phyloP scores from a whole-genome alignment of 441 rosid species.

The Populus hybrid region DNA sequence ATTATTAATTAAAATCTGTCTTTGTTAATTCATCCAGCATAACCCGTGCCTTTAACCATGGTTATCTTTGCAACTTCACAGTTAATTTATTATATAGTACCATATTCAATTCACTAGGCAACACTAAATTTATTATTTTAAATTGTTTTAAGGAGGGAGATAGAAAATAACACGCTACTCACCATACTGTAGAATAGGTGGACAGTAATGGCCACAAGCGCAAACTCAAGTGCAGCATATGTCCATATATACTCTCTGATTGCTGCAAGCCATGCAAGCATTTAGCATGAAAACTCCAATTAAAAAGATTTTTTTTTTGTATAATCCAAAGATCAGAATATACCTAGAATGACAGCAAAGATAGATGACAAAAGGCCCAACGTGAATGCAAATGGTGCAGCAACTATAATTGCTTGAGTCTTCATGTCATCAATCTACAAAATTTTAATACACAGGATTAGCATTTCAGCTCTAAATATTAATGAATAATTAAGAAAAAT shows the following conservation, averaged over 20 bases:
- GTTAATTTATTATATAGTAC: neutral
- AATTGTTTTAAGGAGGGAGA: neutral
- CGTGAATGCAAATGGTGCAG: slow-evolving; percentile 85
- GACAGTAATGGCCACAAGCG: slow-evolving; percentile 62
- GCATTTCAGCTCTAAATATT: slow-evolving; percentile 6
- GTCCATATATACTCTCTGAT: slow-evolving; percentile 93
- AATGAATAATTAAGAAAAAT: neutral
- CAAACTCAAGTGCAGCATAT: slow-evolving; percentile 92
- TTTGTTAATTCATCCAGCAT: neutral
- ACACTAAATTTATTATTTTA: neutral
- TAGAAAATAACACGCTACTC: slow-evolving; percentile 26
- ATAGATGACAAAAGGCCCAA: slow-evolving; percentile 73
- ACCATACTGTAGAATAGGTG: slow-evolving; percentile 67
- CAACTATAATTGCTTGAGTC: slow-evolving; percentile 57
- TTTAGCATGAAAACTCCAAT: neutral
- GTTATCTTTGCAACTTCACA: neutral
- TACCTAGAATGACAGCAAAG: slow-evolving; percentile 74
- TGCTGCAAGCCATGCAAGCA: slow-evolving; percentile 48
- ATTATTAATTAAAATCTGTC: neutral
- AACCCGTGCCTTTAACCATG: neutral
- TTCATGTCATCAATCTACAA: slow-evolving; percentile 62
- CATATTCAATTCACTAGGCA: neutral
- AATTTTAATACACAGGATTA: slow-evolving; percentile 12
- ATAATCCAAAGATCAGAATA: slow-evolving; percentile 10
- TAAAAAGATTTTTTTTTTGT: neutral